phyloP scores from a whole-genome alignment of 208 protist genomes.

The Leishmania lainsoni region DNA sequence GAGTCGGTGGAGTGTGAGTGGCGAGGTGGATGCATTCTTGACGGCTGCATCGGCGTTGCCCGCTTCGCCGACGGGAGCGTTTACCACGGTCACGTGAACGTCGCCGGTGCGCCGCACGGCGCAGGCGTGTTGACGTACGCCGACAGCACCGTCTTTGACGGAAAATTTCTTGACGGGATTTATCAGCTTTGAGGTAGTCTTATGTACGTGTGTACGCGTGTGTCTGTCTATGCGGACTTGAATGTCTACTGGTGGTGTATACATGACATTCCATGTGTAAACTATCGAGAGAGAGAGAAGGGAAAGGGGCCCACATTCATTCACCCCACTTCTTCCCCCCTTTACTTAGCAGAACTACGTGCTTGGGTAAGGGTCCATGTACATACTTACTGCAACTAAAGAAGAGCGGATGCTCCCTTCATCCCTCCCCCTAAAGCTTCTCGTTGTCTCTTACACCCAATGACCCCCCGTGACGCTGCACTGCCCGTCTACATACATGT shows the following conservation, averaged over 20 bases:
- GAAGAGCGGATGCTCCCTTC: not conserved
- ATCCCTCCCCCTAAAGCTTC: not conserved
- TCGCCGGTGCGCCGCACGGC: slow-evolving; percentile 69
- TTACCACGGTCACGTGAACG: slow-evolving; percentile 67
- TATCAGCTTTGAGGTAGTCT: slow-evolving; percentile 63
- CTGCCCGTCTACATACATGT: not conserved
- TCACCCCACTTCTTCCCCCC: not conserved
- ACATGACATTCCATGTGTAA: not conserved
- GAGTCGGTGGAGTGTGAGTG: slow-evolving; percentile 77
- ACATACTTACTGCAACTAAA: not conserved
- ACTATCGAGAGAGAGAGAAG: not conserved
- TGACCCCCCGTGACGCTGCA: not conserved
- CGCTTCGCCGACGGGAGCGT: slow-evolving; percentile 75
- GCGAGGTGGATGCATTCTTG: slow-evolving; percentile 44
- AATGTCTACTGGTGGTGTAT: not conserved
- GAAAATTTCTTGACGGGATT: slow-evolving; percentile 67
- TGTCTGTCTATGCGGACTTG: not conserved
- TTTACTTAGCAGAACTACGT: not conserved
- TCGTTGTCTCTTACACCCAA: not conserved
- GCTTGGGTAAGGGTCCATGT: not conserved
- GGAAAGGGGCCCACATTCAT: not conserved
- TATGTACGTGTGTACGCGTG: not conserved
- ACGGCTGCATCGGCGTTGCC: slow-evolving; percentile 53
- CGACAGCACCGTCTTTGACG: slow-evolving; percentile 83
- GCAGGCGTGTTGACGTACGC: slow-evolving; percentile 71